A percentile compares a stretch with the other conserved stretches of the same genome.
These are phyloP conservation scores for Trypanosoma cruzi DNA, from an alignment of 208 protist species.

Conservation along the genomic window DNA sequence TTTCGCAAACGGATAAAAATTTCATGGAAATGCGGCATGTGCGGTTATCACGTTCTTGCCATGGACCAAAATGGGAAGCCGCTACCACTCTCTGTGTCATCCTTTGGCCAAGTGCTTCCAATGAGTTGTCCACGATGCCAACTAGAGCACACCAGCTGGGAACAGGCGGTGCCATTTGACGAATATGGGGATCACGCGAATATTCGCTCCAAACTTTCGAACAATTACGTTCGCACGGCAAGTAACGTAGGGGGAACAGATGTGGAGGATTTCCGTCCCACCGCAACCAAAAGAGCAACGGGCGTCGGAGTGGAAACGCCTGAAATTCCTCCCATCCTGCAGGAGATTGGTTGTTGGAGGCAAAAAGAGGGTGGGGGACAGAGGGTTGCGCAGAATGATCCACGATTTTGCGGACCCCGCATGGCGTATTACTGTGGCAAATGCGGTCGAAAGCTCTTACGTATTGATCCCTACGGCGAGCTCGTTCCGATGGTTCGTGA, in stretches of 20 bases:
- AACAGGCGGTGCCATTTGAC: conserved; percentile 67
- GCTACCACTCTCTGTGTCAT: conserved; percentile 61
- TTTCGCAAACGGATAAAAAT: conserved; percentile 30
- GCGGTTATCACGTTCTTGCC: conserved; percentile 77
- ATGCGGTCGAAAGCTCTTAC: conserved; percentile 70
- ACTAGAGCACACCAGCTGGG: conserved; percentile 75
- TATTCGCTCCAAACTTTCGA: conserved; percentile 74
- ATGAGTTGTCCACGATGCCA: conserved; percentile 78
- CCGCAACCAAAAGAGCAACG: neutral
- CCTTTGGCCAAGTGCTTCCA: conserved; percentile 72
- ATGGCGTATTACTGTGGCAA: conserved; percentile 75
- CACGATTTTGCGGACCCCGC: conserved; percentile 1
- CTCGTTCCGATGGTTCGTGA: conserved; percentile 79
- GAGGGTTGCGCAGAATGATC: neutral
- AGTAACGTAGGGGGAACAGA: neutral
- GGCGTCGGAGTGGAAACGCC: conserved; percentile 1
- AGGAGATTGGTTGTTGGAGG: conserved; percentile 30
- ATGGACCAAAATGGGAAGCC: conserved; percentile 80
- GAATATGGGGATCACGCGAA: conserved; percentile 74
- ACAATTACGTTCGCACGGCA: conserved; percentile 46
- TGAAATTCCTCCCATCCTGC: conserved; percentile 8
- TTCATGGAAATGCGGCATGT: conserved; percentile 81
- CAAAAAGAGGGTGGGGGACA: conserved; percentile 18
- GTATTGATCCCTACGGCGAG: conserved; percentile 76
- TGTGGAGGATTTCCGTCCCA: conserved; percentile 1